Evolutionary conservation across 208 protist species (phyloP), one percentile per base, ranked within the genome.

Genomic region (Novymonas esmeraldas): DNA sequence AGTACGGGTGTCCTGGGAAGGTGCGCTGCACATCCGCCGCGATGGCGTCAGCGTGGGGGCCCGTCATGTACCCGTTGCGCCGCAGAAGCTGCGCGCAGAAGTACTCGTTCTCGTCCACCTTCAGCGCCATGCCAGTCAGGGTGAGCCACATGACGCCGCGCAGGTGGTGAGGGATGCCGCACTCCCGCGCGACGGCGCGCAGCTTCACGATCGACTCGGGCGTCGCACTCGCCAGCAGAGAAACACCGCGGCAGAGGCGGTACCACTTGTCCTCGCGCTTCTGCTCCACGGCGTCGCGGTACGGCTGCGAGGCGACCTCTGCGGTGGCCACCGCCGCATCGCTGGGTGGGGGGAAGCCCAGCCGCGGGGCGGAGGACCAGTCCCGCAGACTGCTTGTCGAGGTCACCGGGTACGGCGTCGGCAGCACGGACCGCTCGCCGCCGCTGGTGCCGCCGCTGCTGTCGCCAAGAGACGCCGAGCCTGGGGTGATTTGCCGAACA

Each of bases 41-140:
- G 50, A 93, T 90, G 16, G 67, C 80, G 36, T 42, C 55, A 10
- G 78, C 72, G 33, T 84, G 65, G 16, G 56, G 52, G 14, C 80
- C 85, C 13, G 59, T 57, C 60, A 84, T 77, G 48, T 84, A 84
- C 4, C 87, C 81, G 64, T 85, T 74, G 33, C 74, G 61, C 20
- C 70, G 71, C 28, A 93, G 73, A 20, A 93, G 66, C 45, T 73
- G 50, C 18, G 68, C 72, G 70, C 83, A 93, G 44, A 90, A 90
- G 55, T 82, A 84, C 54, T 87, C 77, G 60, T 93, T 93, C 63
- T 93, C 87, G 38, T 93, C 84, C 44, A 89, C 79, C 49, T 81
- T 81, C 67, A 76, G 57, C 24, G 83, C 87, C 26, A 82, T 68
- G 24, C 87, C 87, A 6, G 83, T 86, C 38, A 88, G 54, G 16